Conservation (phyloP, 1,284 basidiomycete species). For the Cryptococcus wingfieldii region DNA sequence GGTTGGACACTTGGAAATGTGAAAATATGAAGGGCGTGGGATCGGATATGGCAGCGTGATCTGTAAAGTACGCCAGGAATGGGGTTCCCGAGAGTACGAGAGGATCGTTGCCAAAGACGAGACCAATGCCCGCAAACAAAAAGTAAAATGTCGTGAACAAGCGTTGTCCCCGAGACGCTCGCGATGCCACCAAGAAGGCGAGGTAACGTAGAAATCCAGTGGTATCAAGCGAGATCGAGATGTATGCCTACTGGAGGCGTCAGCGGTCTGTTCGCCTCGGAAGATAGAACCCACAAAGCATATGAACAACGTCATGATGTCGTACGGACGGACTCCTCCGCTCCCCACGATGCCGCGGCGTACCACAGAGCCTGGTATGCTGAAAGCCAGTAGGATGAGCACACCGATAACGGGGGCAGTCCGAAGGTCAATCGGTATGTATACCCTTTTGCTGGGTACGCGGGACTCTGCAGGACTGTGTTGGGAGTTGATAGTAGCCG, state of each 20-base stretch:
- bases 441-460: conserved; percentile 13
- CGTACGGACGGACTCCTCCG: conserved; percentile 78
- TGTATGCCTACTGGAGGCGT: conserved; percentile 62
- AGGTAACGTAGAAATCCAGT: conserved; percentile 82
- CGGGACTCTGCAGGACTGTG: too few species aligned
- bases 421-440: conserved; percentile 61
- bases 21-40: conserved; percentile 64
- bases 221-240: conserved; percentile 81
- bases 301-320: conserved; percentile 88
- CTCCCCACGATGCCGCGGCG: conserved; percentile 63
- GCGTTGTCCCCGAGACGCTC: conserved; percentile 58
- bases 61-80: conserved; percentile 79
- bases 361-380: conserved; percentile 63
- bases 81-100: conserved; percentile 75
- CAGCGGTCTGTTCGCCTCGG: background rate
- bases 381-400: conserved; percentile 68
- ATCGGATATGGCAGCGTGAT: conserved; percentile 60
- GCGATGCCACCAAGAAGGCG: conserved; percentile 80
- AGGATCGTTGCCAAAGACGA: conserved; percentile 85
- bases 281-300: conserved; percentile 56
- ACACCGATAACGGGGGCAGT: conserved; percentile 76
- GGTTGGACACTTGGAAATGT: conserved; percentile 74
- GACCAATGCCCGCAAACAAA: conserved; percentile 72
- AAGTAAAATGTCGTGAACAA: conserved; percentile 75
- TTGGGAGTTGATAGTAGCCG: too few species aligned